Percentiles rank a stretch among this genome's conserved stretches.
phyloP scores from a whole-genome alignment of 2,329 filamentous ascomycete species.

The Fusarium redolens region DNA sequence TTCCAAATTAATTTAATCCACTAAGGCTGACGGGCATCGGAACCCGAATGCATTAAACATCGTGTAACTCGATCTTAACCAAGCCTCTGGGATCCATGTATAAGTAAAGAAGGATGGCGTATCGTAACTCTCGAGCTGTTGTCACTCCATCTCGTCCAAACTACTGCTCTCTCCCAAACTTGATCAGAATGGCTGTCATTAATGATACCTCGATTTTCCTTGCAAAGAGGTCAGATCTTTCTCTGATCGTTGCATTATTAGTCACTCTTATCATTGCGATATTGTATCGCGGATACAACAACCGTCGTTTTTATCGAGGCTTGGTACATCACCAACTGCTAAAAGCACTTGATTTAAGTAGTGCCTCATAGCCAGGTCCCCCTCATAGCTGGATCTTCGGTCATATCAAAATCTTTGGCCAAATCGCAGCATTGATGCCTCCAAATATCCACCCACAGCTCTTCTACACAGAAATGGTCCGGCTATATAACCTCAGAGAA shows the following conservation, averaged over 20 bases:
- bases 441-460: constrained; percentile 20
- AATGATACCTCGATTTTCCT: background rate
- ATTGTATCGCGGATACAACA: constrained; percentile 4
- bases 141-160: rapidly evolving
- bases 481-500: background rate
- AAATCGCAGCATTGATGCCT: constrained; percentile 10
- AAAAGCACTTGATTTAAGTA: no score
- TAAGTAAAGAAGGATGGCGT: background rate
- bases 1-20: rapidly evolving
- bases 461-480: constrained; percentile 19
- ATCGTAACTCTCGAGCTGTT: rapidly evolving
- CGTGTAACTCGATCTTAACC: background rate
- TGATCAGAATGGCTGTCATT: background rate
- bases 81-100: background rate
- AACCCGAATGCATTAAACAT: background rate
- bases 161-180: no score
- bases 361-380: background rate
- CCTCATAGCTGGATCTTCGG: constrained; percentile 29
- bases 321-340: background rate
- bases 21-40: background rate
- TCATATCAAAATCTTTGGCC: constrained; percentile 11
- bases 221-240: background rate
- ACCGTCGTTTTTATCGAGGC: constrained; percentile 18
- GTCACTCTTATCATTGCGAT: background rate
- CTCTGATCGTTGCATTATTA: background rate